Evolutionary conservation across 2,329 filamentous ascomycete genomes (phyloP), one percentile per base, ranked within the genome.

Genomic region (Blastomyces silverae): DNA sequence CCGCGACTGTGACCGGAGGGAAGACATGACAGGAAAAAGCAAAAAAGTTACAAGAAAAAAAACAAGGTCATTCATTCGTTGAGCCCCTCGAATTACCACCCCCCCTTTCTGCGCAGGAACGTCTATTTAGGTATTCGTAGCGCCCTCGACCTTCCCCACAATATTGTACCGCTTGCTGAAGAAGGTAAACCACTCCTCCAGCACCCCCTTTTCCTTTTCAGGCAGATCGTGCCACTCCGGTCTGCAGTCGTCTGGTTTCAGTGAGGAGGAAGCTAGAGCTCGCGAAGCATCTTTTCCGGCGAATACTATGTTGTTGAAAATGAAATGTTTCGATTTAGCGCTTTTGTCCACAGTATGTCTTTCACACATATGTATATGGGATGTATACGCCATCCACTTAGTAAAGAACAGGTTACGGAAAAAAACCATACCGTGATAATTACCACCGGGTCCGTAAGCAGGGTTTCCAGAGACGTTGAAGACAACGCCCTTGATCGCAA

Each of bases 91-190:
- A 7, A 34, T 22, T 37, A 3, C 15, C n/a, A 5, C 6, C 42
- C 17, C 25, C 13, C 11, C 3, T 22, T 7, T 25, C 25, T n/a
- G 7, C 2, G 8, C 28, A 42, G 13, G 15, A 22, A 52, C 37
- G 5, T 15, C 37, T n/a, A n/a, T n/a, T 70, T 66, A 77, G 56
- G 71, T 72, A 67, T 78, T 78, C 53, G 71, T 73, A 22, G 76
- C 76, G 60, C 73, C 76, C 68, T 76, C 69, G 10, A 81, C 78
- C 71, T 79, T 79, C 55, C 79, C 79, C 52, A 81, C 78, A 63
- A 97, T 85, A 72, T 96, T 97, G 80, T 99, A 99, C 65, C 94
- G 84, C 81, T 97, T 99, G 70, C 89, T 91, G 79, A 99, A 99
- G 79, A 96, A 99, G 1, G 89, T 96, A 68, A 89, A 86, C 94